These are phyloP conservation scores for Cryptococcus sp. DNA, from an alignment of 1,284 basidiomycete genomes.

Conservation along the genomic window DNA sequence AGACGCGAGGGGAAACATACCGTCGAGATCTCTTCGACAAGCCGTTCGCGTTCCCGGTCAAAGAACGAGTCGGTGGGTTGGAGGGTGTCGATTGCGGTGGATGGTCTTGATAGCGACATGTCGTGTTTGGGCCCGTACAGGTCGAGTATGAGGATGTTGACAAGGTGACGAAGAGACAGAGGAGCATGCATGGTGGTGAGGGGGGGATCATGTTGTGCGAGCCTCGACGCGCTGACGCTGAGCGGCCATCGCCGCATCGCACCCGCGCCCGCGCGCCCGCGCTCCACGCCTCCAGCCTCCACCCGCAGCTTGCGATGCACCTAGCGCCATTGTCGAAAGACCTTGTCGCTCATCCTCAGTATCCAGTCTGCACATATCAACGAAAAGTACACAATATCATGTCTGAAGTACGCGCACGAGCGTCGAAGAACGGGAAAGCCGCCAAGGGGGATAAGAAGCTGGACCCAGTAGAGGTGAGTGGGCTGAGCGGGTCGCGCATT, in stretches of 20 bases:
- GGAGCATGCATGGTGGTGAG: no score
- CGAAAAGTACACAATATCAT: not conserved
- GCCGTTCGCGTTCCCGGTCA: conserved; percentile 44
- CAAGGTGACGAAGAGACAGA: no score
- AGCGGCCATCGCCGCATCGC: no score
- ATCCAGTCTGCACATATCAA: no score
- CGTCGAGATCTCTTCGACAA: conserved; percentile 47
- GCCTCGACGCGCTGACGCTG: not conserved
- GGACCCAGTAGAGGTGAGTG: conserved; percentile 8
- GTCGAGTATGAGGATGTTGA: not conserved
- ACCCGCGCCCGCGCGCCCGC: no score
- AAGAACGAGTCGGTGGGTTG: conserved; percentile 35
- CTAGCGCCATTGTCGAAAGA: no score
- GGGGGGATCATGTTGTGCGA: not conserved
- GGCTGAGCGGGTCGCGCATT: not conserved
- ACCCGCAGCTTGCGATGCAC: no score
- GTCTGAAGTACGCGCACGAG: conserved; percentile 1
- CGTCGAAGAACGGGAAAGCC: not conserved
- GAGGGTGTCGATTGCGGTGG: conserved; percentile 15
- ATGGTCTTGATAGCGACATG: conserved; percentile 25
- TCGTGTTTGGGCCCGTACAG: not conserved
- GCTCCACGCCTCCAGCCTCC: no score
- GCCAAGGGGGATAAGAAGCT: not conserved
- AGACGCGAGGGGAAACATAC: conserved; percentile 25
- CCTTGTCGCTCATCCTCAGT: no score